phyloP scores from a whole-genome alignment of 495 filamentous ascomycete species.

The Aspergillus kassunensis region DNA sequence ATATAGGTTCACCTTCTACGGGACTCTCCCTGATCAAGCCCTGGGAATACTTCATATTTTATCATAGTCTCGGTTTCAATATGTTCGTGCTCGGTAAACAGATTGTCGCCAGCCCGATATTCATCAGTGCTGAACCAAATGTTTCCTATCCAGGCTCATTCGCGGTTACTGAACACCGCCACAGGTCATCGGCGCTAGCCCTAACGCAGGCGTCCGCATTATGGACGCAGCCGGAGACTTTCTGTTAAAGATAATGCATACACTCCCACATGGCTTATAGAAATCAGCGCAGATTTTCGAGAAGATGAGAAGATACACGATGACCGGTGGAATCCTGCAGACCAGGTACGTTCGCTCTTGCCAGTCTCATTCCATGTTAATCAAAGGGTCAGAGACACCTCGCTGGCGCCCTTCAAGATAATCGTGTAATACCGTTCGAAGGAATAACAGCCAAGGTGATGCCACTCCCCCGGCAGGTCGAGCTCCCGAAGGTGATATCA shows the following conservation, averaged over 20 bases:
- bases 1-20: slow-evolving; percentile 60
- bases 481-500: slow-evolving; percentile 30
- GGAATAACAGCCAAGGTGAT: slow-evolving; percentile 50
- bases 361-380: not conserved
- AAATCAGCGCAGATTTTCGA: slow-evolving; percentile 50
- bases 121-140: slow-evolving; percentile 75
- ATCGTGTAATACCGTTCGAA: slow-evolving; percentile 72
- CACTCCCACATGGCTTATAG: slow-evolving; percentile 45
- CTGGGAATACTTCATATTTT: slow-evolving; percentile 73
- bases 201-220: slow-evolving; percentile 49
- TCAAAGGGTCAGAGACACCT: slow-evolving; percentile 46
- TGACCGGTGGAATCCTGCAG: slow-evolving; percentile 69
- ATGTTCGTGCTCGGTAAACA: slow-evolving; percentile 58
- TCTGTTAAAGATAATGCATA: slow-evolving; percentile 56
- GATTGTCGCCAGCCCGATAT: slow-evolving; percentile 65
- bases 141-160: not conserved
- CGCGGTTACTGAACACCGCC: too few relatives aligned
- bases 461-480: slow-evolving; percentile 39
- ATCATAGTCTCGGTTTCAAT: slow-evolving; percentile 70
- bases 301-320: slow-evolving; percentile 53
- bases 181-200: slow-evolving; percentile 56
- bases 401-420: slow-evolving; percentile 73
- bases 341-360: slow-evolving; percentile 35
- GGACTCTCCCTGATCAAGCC: slow-evolving; percentile 45
- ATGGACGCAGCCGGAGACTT: slow-evolving; percentile 61